phyloP scores from a whole-genome alignment of 2,329 filamentous ascomycete species.

The Grosmannia clavigera region DNA sequence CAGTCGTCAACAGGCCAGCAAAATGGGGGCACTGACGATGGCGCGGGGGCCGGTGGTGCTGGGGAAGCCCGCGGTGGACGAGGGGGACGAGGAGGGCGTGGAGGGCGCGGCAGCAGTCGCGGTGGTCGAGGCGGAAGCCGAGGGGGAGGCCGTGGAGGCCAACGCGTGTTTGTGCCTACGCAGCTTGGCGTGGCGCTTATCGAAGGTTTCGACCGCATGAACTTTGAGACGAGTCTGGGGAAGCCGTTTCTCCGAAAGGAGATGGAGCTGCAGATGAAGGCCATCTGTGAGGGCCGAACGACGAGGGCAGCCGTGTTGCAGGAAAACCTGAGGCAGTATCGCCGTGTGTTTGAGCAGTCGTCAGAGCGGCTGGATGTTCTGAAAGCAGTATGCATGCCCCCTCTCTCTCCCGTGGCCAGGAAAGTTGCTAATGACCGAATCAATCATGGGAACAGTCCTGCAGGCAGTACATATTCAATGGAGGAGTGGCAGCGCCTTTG shows the following conservation, averaged over 20 bases:
- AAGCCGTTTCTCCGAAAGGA: slow-evolving; percentile 96
- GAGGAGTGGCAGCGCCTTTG: neutral
- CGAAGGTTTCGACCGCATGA: slow-evolving; percentile 88
- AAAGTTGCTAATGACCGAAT: slow-evolving; percentile 7
- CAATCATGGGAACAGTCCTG: slow-evolving; percentile 26
- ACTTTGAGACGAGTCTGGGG: slow-evolving; percentile 80
- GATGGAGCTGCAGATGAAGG: slow-evolving; percentile 95
- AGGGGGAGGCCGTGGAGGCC: slow-evolving; percentile 30
- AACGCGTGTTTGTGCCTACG: slow-evolving; percentile 87
- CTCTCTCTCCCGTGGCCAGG: neutral
- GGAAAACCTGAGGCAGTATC: slow-evolving; percentile 78
- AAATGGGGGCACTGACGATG: slow-evolving; percentile 25
- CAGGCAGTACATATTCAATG: slow-evolving; percentile 37
- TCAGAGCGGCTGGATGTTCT: slow-evolving; percentile 60
- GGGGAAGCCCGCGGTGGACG: slow-evolving; percentile 39
- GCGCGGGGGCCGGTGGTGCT: slow-evolving; percentile 28
- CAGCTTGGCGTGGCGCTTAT: slow-evolving; percentile 84
- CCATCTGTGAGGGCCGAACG: slow-evolving; percentile 79
- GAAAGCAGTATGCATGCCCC: slow-evolving; percentile 39
- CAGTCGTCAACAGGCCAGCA: slow-evolving; percentile 22
- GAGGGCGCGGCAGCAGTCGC: slow-evolving; percentile 22
- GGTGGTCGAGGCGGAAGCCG: slow-evolving; percentile 25
- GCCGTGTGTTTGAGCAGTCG: slow-evolving; percentile 72
- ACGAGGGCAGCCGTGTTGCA: slow-evolving; percentile 63
- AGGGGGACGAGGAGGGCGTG: slow-evolving; percentile 31